A percentile compares a stretch with the other conserved stretches of the same genome.
Evolutionary conservation across 768 basidiomycete species (phyloP).

Genomic region (Pisolithus tinctorius): DNA sequence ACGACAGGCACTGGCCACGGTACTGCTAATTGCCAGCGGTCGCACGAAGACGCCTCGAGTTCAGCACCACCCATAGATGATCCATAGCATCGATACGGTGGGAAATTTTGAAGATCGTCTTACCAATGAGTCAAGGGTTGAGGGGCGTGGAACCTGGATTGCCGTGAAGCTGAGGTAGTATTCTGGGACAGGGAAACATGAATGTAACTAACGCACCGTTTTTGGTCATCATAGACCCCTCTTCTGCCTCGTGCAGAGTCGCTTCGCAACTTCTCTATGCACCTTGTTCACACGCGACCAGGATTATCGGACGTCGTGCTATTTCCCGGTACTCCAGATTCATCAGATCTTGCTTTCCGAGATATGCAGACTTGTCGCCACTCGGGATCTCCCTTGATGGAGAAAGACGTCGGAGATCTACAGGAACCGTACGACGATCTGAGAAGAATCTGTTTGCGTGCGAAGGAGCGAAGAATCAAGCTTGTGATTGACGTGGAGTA

Average conservation of each 20-base stretch:
- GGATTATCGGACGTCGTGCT: constrained; percentile 31
- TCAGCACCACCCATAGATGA: no score
- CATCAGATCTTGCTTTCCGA: constrained; percentile 54
- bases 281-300: constrained; percentile 42
- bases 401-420: constrained; percentile 55
- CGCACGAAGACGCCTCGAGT: no score
- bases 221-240: constrained; percentile 44
- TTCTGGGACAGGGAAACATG: not conserved
- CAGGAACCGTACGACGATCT: constrained; percentile 54
- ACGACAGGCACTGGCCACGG: constrained; percentile 16
- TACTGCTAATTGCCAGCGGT: not conserved
- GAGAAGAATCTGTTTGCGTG: constrained; percentile 62
- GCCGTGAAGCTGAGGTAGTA: constrained; percentile 70
- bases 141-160: constrained; percentile 67
- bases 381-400: constrained; percentile 30
- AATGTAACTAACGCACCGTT: not conserved
- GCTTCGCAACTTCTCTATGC: constrained; percentile 54
- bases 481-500: constrained; percentile 81
- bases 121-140: constrained; percentile 11
- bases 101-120: constrained; percentile 69
- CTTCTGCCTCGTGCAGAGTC: constrained; percentile 57
- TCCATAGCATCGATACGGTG: constrained; percentile 68
- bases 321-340: constrained; percentile 66
- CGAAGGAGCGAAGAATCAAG: constrained; percentile 54
- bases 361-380: constrained; percentile 9